Evolutionary conservation across 2,329 filamentous ascomycete genomes (phyloP).

Genomic region (Lecanicillium sp.): DNA sequence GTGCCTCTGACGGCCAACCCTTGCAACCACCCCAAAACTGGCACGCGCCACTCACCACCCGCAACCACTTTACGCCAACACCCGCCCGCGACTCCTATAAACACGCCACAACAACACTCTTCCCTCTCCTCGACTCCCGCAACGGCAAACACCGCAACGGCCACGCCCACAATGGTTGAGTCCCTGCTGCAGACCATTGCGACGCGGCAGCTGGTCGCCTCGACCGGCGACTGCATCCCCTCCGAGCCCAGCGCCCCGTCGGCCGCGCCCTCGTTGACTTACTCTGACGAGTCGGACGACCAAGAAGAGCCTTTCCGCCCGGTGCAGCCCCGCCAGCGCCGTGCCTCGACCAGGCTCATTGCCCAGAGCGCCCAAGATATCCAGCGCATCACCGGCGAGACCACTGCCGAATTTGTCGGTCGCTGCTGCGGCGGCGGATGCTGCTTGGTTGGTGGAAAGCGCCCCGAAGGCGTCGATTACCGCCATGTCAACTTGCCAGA

Average conservation of each 20-base stretch:
- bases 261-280: slow-evolving; percentile 56
- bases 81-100: no score
- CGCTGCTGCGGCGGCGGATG: slow-evolving; percentile 59
- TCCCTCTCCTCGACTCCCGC: no score
- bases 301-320: slow-evolving; percentile 41
- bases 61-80: no score
- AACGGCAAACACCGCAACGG: no score
- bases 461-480: slow-evolving; percentile 39
- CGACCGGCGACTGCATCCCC: slow-evolving; percentile 33
- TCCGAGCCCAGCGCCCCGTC: slow-evolving; percentile 34
- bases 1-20: no score
- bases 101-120: no score
- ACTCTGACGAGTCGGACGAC: slow-evolving; percentile 55
- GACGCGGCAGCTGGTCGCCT: slow-evolving; percentile 32
- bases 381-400: slow-evolving; percentile 56
- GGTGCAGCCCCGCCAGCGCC: slow-evolving; percentile 43
- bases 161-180: slow-evolving; percentile 21
- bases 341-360: slow-evolving; percentile 63
- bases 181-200: slow-evolving; percentile 14
- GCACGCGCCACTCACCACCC: no score
- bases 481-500: slow-evolving; percentile 56
- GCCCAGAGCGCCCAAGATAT: slow-evolving; percentile 56
- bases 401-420: slow-evolving; percentile 52
- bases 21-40: no score
- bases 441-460: slow-evolving; percentile 44